Evolutionary conservation across 495 filamentous ascomycete genomes (phyloP).

Genomic region (Trichocladium uniseriatum): DNA sequence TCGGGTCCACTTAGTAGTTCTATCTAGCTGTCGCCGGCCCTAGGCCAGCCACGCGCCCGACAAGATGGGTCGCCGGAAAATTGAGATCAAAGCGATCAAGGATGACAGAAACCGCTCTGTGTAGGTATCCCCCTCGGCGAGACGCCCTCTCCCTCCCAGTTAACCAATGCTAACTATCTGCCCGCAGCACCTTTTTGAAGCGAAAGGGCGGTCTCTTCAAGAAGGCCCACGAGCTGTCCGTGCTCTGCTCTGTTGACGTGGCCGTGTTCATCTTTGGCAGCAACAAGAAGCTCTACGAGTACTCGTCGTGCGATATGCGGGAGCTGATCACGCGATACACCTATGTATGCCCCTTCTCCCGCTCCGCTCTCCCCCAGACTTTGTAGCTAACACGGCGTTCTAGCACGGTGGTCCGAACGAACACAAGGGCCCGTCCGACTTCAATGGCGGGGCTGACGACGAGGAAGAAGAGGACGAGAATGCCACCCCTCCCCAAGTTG

Average conservation of each 20-base stretch:
- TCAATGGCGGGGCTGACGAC: conserved; percentile 70
- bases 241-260: conserved; percentile 95
- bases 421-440: conserved; percentile 91
- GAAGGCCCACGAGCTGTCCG: conserved; percentile 97
- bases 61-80: conserved; percentile 64
- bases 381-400: conserved; percentile 20
- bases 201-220: conserved; percentile 98
- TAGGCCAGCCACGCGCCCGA: conserved; percentile 4
- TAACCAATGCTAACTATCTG: conserved; percentile 29
- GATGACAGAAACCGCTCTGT: conserved; percentile 98
- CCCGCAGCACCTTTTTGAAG: conserved; percentile 92
- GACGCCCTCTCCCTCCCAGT: conserved; percentile 1
- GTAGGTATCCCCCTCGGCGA: conserved; percentile 57
- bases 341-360: conserved; percentile 55
- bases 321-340: conserved; percentile 79
- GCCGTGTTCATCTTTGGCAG: conserved; percentile 96
- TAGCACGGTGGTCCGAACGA: conserved; percentile 90
- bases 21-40: background rate
- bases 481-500: conserved; percentile 54
- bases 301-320: conserved; percentile 86
- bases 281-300: conserved; percentile 98
- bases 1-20: background rate
- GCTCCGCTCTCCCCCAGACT: background rate
- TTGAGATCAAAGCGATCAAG: conserved; percentile 99
- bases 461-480: conserved; percentile 89